phyloP scores from a whole-genome alignment of 768 basidiomycete species.

The Naematelia encephala region DNA sequence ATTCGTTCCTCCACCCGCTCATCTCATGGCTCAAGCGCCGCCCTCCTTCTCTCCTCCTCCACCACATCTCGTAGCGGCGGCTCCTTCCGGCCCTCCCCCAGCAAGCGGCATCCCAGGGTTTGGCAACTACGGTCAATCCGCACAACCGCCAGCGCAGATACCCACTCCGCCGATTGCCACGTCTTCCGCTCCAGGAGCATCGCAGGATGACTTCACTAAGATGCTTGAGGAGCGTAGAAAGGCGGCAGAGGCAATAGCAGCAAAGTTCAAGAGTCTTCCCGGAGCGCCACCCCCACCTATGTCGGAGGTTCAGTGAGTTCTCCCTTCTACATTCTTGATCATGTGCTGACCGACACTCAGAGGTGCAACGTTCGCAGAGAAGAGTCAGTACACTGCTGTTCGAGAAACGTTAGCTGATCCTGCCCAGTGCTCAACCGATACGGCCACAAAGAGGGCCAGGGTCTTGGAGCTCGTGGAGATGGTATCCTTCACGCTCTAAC shows the following conservation, averaged over 20 bases:
- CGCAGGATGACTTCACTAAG: slow-evolving; percentile 21
- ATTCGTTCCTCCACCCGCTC: slow-evolving; percentile 5
- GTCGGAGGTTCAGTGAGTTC: slow-evolving; percentile 36
- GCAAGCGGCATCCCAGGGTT: slow-evolving; percentile 4
- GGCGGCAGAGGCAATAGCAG: slow-evolving; percentile 48
- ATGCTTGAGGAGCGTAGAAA: slow-evolving; percentile 36
- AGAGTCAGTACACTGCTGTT: slow-evolving; percentile 30
- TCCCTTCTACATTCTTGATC: neutral
- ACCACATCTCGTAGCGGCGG: neutral
- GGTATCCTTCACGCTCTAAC: slow-evolving; percentile 87
- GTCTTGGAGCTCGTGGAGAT: slow-evolving; percentile 74
- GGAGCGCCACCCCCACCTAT: slow-evolving; percentile 6
- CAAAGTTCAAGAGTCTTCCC: slow-evolving; percentile 31
- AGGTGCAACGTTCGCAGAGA: slow-evolving; percentile 40
- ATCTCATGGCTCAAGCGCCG: slow-evolving; percentile 4
- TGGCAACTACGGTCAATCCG: slow-evolving; percentile 1
- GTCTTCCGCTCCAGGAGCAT: slow-evolving; percentile 2
- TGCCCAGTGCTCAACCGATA: slow-evolving; percentile 79
- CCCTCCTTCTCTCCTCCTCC: neutral
- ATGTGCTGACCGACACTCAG: slow-evolving; percentile 10
- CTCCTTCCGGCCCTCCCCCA: neutral
- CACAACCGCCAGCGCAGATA: neutral
- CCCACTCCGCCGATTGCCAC: slow-evolving; percentile 2
- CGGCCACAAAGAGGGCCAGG: slow-evolving; percentile 93
- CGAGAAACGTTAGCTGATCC: slow-evolving; percentile 7